These are phyloP conservation scores for Cryptococcus amylolentus DNA, from an alignment of 1,284 basidiomycete species.

Conservation along the genomic window DNA sequence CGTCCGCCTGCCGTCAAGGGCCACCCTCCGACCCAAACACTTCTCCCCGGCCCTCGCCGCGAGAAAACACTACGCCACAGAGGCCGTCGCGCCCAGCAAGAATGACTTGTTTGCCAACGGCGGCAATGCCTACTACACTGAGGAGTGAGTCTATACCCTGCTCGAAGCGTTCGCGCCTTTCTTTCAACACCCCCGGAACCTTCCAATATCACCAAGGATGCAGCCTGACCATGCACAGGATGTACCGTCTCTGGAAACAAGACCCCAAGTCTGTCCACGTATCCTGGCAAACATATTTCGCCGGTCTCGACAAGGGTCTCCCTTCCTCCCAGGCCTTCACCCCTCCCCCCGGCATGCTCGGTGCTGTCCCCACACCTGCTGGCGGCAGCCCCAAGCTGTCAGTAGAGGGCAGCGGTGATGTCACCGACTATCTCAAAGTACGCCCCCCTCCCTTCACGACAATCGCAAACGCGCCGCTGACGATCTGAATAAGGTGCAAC, in stretches of 20 bases:
- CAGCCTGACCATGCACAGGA: conserved; percentile 51
- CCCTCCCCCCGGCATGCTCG: conserved; percentile 64
- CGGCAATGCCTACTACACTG: conserved; percentile 90
- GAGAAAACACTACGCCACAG: conserved; percentile 34
- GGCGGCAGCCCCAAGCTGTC: conserved; percentile 81
- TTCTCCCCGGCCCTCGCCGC: conserved; percentile 4
- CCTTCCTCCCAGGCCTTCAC: conserved; percentile 78
- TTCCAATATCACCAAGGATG: neutral
- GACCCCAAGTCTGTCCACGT: conserved; percentile 89
- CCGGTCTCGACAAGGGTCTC: conserved; percentile 85
- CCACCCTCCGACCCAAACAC: conserved; percentile 11
- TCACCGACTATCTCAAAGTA: conserved; percentile 94
- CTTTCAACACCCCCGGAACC: neutral
- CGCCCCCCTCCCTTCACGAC: conserved; percentile 14
- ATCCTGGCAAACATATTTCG: conserved; percentile 95
- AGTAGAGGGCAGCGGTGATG: conserved; percentile 60
- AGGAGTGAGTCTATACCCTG: conserved; percentile 57
- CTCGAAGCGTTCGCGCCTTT: too few species aligned
- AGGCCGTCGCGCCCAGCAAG: conserved; percentile 43
- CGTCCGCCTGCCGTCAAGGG: conserved; percentile 3
- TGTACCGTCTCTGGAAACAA: conserved; percentile 86
- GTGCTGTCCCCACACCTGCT: conserved; percentile 60
- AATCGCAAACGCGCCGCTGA: neutral
- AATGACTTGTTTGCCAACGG: conserved; percentile 73
- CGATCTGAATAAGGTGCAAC: conserved; percentile 69